Evolutionary conservation across 345 rosid genomes (phyloP), one percentile per base, ranked within the genome.

Genomic region (Lepidium aucheri): DNA sequence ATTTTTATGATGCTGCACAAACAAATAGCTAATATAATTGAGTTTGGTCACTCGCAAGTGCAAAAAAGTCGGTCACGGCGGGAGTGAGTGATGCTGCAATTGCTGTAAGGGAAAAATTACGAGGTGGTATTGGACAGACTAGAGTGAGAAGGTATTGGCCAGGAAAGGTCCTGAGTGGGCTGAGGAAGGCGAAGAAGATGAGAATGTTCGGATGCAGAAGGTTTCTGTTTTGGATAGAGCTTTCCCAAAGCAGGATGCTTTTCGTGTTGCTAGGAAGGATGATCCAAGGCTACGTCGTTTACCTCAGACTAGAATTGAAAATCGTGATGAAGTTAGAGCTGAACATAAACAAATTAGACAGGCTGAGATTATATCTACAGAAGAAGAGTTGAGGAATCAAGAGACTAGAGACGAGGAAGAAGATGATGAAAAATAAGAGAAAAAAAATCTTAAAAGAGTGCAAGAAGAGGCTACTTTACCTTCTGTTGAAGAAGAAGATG

Each of bases 71-170:
- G 11, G 90, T 87, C 8, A 85, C 94, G 16, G 90, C 94, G 2
- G 94, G 94, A 50, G 88, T 87, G 5, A 80, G 83, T 54, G 86
- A 87, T 50, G 70, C 82, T 9, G 69, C 83, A 3, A 72, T 87
- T n/a, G 88, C 94, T 9, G 49, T 80, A 15, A 73, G 94, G 53
- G 94, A 83, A n/a, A 87, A 85, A 63, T 84, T 87, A 4, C 77
- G 84, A 56, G 90, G 94, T 42, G 86, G 81, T 58, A 87, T 85
- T 50, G 81, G 86, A 11, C 86, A 80, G 70, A 87, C 88, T 0
- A 87, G 76, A 71, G 94, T 87, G n/a, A 83, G 78, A 69, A 72
- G 94, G 74, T 87, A 87, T 44, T 87, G 90, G 88, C 88, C 88
- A 18, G 90, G 88, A 13, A 83, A 85, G 94, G 84, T 5, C 94